Conservation (phyloP, 805 yeast species). For the Lipomyces orientalis region DNA sequence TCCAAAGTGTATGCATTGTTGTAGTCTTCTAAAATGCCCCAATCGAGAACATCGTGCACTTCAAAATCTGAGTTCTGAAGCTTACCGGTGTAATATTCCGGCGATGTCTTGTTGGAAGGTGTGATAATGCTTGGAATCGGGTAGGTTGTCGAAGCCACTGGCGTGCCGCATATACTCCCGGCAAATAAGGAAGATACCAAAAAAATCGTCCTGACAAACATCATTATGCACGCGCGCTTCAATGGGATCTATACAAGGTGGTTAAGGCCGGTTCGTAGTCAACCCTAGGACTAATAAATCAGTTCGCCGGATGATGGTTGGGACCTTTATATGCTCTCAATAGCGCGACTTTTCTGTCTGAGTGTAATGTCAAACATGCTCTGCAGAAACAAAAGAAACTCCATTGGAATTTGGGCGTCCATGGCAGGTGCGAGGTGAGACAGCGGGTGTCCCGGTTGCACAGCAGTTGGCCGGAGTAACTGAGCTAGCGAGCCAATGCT, state of each 20-base stretch:
- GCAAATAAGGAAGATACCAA: not conserved
- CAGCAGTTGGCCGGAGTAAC: not conserved
- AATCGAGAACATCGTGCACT: slow-evolving; percentile 7
- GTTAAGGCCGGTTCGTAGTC: not conserved
- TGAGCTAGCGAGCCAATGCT: not conserved
- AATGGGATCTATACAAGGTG: not conserved
- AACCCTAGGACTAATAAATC: too few relatives aligned
- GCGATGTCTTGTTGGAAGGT: not conserved
- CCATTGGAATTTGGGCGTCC: not conserved
- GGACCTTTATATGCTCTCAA: not conserved
- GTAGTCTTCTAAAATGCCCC: slow-evolving; percentile 19
- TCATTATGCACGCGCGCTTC: not conserved
- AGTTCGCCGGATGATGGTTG: not conserved
- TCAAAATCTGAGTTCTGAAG: not conserved
- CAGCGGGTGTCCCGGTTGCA: not conserved
- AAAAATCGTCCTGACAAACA: not conserved
- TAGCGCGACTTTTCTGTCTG: too few relatives aligned
- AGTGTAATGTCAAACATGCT: too few relatives aligned
- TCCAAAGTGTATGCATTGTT: slow-evolving; percentile 10
- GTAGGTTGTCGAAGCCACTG: slow-evolving; percentile 16
- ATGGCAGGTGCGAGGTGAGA: not conserved
- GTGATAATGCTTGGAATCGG: slow-evolving; percentile 13
- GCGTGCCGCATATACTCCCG: not conserved
- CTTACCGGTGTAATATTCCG: not conserved
- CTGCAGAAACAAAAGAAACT: not conserved